Base-by-base conservation (phyloP, 768 basidiomycete species). In the Grammothele lineata region DNA sequence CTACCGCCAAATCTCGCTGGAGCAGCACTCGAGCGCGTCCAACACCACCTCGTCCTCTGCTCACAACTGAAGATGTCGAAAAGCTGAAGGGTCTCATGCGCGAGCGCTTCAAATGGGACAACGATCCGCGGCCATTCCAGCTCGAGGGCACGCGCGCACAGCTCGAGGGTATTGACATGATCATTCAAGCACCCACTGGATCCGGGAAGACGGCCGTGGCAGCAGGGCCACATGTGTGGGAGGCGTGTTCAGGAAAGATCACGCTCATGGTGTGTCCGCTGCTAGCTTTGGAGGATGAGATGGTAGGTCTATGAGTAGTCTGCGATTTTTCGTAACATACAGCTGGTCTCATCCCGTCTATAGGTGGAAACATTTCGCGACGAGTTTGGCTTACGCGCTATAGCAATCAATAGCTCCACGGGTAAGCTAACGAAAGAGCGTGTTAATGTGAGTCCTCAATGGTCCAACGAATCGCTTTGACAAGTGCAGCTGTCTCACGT, bases 181-280 rank as follows among this genome's bases (percentile, higher is more conserved):
- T 70, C 0, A 50, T 70, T 2, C 69, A 73, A 57, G 69, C 69
- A 0, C 65, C 63, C 0, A 64, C 63, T 3, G 70, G 69, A 0
- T 47, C 56, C 4, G 70, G 70, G 4, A 71, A 72, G 49, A 72
- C 70, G 0, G 56, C 57, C 0, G 57, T 72, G 21, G 70, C 64
- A 2, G 70, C 71, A 12, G 72, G 65, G 0, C 71, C 70, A 4
- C 64, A 72, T 47, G 42, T 62, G 0, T 63, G 59, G 22, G 51
- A 53, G 3, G 42, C 15, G 5, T 59, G 51, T 19, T 51, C 61
- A 27, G 64, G 62, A 4, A 65, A 60, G 45, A 58, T 68, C 0
- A 69, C 69, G 0, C 49, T 74, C 2, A 57, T 72, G 56, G 60
- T 73, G 0, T 70, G 68, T 6, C 72, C 71, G 2, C 48, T 73